Percentiles rank a stretch among this genome's conserved stretches.
phyloP scores from a whole-genome alignment of 2,329 filamentous ascomycete genomes.

The Colletotrichum neosansevieriae region DNA sequence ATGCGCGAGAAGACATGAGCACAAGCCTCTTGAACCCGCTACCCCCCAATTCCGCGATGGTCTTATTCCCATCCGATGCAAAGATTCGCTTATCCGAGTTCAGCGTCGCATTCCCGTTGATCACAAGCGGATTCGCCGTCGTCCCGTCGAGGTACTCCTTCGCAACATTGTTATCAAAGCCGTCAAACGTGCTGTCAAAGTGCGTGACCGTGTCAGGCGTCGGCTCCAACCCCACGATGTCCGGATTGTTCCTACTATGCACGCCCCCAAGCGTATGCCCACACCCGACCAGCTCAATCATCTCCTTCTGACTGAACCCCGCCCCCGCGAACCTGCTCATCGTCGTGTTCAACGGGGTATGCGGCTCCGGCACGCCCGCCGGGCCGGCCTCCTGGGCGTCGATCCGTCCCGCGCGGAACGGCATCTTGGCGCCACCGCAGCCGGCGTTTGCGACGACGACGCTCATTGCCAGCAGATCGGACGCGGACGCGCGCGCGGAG shows the following conservation, averaged over 20 bases:
- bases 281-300: constrained; percentile 46
- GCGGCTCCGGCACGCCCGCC: constrained; percentile 45
- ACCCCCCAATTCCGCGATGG: constrained; percentile 54
- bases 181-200: constrained; percentile 47
- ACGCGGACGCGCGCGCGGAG: constrained; percentile 41
- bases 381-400: constrained; percentile 45
- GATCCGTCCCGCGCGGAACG: constrained; percentile 44
- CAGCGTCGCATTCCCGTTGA: constrained; percentile 43
- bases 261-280: constrained; percentile 46
- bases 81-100: constrained; percentile 44
- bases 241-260: constrained; percentile 44
- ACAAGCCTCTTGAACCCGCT: constrained; percentile 52
- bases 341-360: constrained; percentile 43
- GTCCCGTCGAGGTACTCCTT: constrained; percentile 42
- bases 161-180: constrained; percentile 44
- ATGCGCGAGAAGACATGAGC: constrained; percentile 48
- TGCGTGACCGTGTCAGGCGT: constrained; percentile 49
- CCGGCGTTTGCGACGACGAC: constrained; percentile 44
- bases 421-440: constrained; percentile 44
- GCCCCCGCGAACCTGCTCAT: constrained; percentile 42
- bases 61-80: constrained; percentile 50
- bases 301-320: constrained; percentile 43
- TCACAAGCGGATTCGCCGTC: constrained; percentile 43
- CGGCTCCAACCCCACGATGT: constrained; percentile 40
- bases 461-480: constrained; percentile 50